These are phyloP conservation scores for Centaurea solstitialis DNA, from an alignment of 129 eudicot genomes.

Conservation along the genomic window DNA sequence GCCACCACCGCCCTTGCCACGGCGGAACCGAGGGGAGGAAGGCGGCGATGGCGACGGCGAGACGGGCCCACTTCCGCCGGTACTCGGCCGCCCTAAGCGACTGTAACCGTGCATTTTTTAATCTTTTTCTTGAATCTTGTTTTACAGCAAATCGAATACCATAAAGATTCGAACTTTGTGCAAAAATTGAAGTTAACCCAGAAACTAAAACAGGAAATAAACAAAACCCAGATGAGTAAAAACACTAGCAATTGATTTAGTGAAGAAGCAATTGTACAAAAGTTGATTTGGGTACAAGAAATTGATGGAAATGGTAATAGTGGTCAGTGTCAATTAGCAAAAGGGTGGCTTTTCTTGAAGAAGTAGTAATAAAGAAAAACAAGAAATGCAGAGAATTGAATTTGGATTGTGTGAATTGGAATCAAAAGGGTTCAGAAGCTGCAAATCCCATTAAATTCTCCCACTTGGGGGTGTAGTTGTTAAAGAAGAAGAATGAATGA, in stretches of 20 bases:
- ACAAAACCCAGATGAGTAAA: neutral
- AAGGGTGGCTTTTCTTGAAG: neutral
- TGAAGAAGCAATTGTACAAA: neutral
- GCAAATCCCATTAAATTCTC: slow-evolving; percentile 12
- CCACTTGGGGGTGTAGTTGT: slow-evolving; percentile 13
- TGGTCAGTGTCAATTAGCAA: slow-evolving; percentile 6
- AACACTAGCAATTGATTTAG: neutral
- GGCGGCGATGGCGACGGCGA: slow-evolving; percentile 70
- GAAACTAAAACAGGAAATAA: neutral
- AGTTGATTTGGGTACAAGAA: slow-evolving; percentile 3
- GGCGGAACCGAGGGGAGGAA: slow-evolving; percentile 71
- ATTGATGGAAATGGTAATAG: slow-evolving; percentile 1
- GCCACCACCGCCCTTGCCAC: slow-evolving; percentile 46
- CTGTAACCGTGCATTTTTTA: slow-evolving; percentile 88
- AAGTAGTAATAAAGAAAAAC: neutral
- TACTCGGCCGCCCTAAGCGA: slow-evolving; percentile 58
- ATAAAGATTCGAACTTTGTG: neutral
- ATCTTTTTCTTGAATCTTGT: neutral
- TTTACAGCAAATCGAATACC: neutral
- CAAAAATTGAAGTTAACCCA: neutral
- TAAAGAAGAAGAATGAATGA: neutral
- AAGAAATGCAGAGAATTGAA: neutral
- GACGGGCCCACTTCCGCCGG: slow-evolving; percentile 29
- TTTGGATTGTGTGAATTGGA: neutral
- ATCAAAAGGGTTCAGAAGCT: slow-evolving; percentile 12